Conservation (phyloP, 768 basidiomycete genomes). For the Nidula microcarpa region DNA sequence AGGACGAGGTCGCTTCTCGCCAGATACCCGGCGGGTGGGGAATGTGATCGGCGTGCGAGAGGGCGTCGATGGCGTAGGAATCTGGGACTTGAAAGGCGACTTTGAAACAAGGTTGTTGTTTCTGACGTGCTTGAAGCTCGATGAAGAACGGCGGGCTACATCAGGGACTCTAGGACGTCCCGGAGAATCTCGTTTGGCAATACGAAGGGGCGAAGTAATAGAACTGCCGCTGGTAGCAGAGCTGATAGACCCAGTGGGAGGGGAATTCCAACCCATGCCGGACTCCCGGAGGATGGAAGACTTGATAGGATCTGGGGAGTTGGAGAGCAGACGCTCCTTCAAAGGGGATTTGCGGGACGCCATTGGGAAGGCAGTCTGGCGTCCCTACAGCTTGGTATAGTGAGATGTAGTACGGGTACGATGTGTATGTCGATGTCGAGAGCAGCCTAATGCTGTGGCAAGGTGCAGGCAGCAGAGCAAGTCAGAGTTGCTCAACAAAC, state of each 20-base stretch:
- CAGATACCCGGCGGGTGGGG: constrained; percentile 55
- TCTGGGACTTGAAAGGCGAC: constrained; percentile 77
- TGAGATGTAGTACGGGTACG: background rate
- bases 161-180: constrained; percentile 36
- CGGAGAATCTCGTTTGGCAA: constrained; percentile 65
- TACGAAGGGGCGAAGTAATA: constrained; percentile 66
- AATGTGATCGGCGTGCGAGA: constrained; percentile 24
- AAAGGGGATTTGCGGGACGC: constrained; percentile 43
- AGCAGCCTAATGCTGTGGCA: constrained; percentile 7
- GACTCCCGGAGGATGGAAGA: constrained; percentile 62
- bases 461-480: constrained; percentile 7
- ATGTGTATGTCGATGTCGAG: constrained; percentile 5
- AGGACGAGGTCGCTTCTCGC: constrained; percentile 76
- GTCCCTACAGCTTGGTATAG: constrained; percentile 5
- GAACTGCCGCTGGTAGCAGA: constrained; percentile 28
- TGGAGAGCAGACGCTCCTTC: constrained; percentile 58
- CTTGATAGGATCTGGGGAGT: constrained; percentile 62
- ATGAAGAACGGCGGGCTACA: constrained; percentile 70
- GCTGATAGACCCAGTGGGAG: constrained; percentile 30
- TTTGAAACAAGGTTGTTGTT: constrained; percentile 80
- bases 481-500: constrained; percentile 33
- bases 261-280: constrained; percentile 59
- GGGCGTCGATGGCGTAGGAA: constrained; percentile 47
- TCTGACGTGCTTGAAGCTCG: constrained; percentile 76
- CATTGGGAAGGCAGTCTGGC: constrained; percentile 16